Base-by-base conservation (phyloP, 805 yeast species). In the Nadsonia fulvescens region DNA sequence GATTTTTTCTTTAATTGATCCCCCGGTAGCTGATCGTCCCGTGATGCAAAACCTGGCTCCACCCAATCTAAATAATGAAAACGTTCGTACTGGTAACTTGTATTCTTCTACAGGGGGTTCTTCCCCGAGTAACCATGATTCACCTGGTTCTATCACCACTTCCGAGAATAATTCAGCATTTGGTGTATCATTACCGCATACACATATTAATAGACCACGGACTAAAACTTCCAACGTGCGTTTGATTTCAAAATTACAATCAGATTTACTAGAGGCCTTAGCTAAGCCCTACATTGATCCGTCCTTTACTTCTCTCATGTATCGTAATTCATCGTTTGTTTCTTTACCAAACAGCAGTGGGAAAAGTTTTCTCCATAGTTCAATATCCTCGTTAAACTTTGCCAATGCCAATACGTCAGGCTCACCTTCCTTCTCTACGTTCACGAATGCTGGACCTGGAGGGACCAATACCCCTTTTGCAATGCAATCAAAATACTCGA, bases 401-500 rank as follows among this genome's bases (percentile, higher is more conserved):
- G 9, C 15, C 17, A 15, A 26, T 20, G 12, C 34, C 25, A 19
- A 37, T 35, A 31, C 64, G 70, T 8, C 69, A 63, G 5, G 19
- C 20, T 9, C 26, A 9, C n/a, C n/a, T n/a, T n/a, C n/a, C n/a
- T n/a, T n/a, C n/a, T n/a, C n/a, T n/a, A n/a, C n/a, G n/a, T n/a
- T n/a, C n/a, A n/a, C n/a, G n/a, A n/a, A n/a, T n/a, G n/a, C n/a
- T n/a, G n/a, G 20, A 18, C n/a, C 17, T 12, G 15, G n/a, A 17
- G 21, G 3, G 15, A 20, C 47, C 78, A 78, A 53, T 45, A 73
- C 18, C 52, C 70, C 33, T 61, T 79, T 37, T 17, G 40, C 43
- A 12, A 31, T 39, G 1, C 62, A 82, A 0, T 70, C 76, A 3
- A 81, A 76, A 38, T 72, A 70, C 32, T 54, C 52, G 5, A 49